Conservation (phyloP, 768 basidiomycete species). For the Mrakia gelida region DNA sequence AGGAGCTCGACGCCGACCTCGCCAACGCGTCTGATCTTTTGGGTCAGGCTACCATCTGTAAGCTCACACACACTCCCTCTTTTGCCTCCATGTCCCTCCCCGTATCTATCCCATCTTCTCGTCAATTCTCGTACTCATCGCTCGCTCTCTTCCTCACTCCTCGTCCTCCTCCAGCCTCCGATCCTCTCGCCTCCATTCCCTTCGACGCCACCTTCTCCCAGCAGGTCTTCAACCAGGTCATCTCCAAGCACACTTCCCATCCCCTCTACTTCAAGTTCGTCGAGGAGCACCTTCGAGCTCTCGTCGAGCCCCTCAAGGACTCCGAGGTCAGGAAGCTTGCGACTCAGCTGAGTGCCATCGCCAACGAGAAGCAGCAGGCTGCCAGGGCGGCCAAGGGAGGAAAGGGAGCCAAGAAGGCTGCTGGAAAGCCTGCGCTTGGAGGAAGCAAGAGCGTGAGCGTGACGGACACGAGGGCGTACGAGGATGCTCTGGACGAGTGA, state of each 20-base stretch:
- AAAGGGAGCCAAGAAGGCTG: constrained; percentile 78
- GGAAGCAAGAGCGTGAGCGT: constrained; percentile 62
- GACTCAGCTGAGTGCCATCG: constrained; percentile 72
- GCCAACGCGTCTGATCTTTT: constrained; percentile 76
- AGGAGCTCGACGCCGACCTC: constrained; percentile 81
- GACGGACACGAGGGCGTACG: constrained; percentile 73
- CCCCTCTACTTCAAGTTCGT: constrained; percentile 79
- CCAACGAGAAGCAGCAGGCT: constrained; percentile 93
- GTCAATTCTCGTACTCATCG: not conserved
- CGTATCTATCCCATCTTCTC: no score
- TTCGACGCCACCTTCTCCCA: constrained; percentile 68
- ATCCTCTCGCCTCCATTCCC: constrained; percentile 52
- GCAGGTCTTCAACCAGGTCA: constrained; percentile 65
- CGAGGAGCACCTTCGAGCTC: constrained; percentile 72
- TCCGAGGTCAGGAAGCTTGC: constrained; percentile 88
- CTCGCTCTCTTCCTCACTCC: not conserved
- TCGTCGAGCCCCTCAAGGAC: constrained; percentile 74
- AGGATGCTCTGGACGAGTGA: constrained; percentile 78
- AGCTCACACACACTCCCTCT: not conserved
- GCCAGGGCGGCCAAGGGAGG: constrained; percentile 77
- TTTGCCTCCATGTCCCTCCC: not conserved
- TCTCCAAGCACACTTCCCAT: constrained; percentile 73
- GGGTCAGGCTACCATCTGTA: constrained; percentile 57
- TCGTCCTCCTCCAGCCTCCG: constrained; percentile 48
- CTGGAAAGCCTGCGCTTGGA: constrained; percentile 70